Conservation (phyloP, 345 rosid species). For the Aurinia saxatilis region DNA sequence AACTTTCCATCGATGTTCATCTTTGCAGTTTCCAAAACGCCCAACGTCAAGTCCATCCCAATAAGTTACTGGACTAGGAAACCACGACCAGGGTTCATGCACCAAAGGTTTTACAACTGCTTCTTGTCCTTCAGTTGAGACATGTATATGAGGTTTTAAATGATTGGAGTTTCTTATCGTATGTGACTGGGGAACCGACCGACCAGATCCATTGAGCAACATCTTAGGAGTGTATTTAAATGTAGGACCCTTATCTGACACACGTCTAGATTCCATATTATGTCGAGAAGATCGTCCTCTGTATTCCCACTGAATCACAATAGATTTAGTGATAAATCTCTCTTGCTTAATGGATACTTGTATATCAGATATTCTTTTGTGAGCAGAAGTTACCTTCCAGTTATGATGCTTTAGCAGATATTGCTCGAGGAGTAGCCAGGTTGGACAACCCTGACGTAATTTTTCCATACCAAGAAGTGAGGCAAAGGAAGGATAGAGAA, state of each 20-base stretch:
- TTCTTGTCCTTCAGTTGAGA: conserved; percentile 33
- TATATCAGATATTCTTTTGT: neutral
- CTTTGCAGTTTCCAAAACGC: conserved; percentile 65
- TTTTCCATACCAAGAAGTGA: conserved; percentile 91
- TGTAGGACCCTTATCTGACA: conserved; percentile 34
- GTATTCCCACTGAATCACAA: conserved; percentile 82
- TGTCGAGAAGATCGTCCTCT: conserved; percentile 61
- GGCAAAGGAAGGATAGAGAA: conserved; percentile 85
- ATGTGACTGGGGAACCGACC: conserved; percentile 74
- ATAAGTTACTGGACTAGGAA: conserved; percentile 74
- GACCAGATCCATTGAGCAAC: conserved; percentile 76
- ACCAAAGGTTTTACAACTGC: conserved; percentile 40
- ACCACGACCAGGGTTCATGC: conserved; percentile 88
- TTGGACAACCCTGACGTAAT: conserved; percentile 87
- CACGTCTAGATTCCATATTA: conserved; percentile 44
- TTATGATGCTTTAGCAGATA: conserved; percentile 72
- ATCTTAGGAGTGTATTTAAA: conserved; percentile 66
- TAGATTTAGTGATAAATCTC: conserved; percentile 29
- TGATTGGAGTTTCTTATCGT: conserved; percentile 50
- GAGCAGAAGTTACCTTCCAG: conserved; percentile 68
- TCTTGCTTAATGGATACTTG: neutral
- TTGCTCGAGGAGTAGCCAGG: conserved; percentile 95
- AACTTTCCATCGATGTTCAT: conserved; percentile 86
- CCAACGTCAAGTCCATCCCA: conserved; percentile 88
- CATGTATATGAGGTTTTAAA: conserved; percentile 46